Conservation (phyloP, 2,329 filamentous ascomycete species). For the Zymoseptoria brevis region DNA sequence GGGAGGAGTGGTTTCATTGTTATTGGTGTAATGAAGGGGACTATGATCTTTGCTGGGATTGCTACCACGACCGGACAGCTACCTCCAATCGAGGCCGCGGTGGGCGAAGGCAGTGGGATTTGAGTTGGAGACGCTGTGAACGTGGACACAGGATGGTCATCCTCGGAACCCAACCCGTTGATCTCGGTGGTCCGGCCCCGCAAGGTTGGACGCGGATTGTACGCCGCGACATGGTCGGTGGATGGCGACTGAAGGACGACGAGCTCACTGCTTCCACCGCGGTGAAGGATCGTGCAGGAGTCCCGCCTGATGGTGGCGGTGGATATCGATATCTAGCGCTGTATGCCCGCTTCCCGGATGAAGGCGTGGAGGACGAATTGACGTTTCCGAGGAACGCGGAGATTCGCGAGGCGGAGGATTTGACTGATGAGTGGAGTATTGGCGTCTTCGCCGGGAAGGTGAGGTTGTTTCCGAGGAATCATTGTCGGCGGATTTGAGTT, state of each 20-base stretch:
- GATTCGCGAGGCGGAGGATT: conserved; percentile 72
- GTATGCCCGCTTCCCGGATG: conserved; percentile 63
- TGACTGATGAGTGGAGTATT: conserved; percentile 86
- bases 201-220: conserved; percentile 58
- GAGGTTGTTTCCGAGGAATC: conserved; percentile 73
- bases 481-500: conserved; percentile 46
- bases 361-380: conserved; percentile 62
- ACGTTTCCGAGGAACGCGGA: conserved; percentile 77
- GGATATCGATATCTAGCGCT: conserved; percentile 56
- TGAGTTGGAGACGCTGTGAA: conserved; percentile 71
- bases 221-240: conserved; percentile 68
- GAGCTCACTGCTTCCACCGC: neutral
- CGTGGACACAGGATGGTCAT: conserved; percentile 78
- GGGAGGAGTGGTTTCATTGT: conserved; percentile 62
- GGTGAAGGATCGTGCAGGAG: conserved; percentile 26
- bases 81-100: conserved; percentile 63
- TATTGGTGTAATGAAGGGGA: conserved; percentile 69
- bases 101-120: conserved; percentile 36
- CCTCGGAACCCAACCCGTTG: conserved; percentile 60
- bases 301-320: conserved; percentile 63
- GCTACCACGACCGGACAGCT: conserved; percentile 62
- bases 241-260: conserved; percentile 54
- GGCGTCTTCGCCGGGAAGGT: conserved; percentile 74
- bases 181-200: conserved; percentile 38
- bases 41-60: conserved; percentile 75